Percentiles rank a stretch among this genome's conserved stretches.
phyloP scores from a whole-genome alignment of 2,329 filamentous ascomycete species.

The Elsinoe fawcettii region DNA sequence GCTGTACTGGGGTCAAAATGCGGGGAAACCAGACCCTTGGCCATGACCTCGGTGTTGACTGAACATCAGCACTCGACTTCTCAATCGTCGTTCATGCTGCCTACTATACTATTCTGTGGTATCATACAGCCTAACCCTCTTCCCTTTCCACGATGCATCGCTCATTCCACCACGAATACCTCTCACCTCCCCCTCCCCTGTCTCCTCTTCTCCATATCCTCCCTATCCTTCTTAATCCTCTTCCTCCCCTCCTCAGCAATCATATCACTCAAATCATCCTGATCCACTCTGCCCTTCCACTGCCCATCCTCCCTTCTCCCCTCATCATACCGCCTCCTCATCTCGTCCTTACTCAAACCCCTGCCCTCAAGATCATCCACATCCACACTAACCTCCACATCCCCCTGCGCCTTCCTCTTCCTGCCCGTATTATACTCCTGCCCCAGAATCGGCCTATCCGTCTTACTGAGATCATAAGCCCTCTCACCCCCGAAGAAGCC shows the following conservation, averaged over 20 bases:
- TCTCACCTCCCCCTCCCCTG: constrained; percentile 32
- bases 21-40: background rate
- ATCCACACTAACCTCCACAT: constrained; percentile 88
- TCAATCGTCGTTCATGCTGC: background rate
- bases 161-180: background rate
- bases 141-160: background rate
- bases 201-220: constrained; percentile 52
- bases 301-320: constrained; percentile 53
- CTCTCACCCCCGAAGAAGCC: constrained; percentile 96
- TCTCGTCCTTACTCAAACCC: constrained; percentile 74
- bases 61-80: background rate
- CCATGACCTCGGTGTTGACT: background rate
- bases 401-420: constrained; percentile 76
- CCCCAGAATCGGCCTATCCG: constrained; percentile 63
- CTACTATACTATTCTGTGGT: background rate
- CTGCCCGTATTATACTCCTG: constrained; percentile 63
- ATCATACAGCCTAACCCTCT: background rate
- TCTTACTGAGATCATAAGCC: constrained; percentile 70
- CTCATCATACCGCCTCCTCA: constrained; percentile 72
- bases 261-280: constrained; percentile 81
- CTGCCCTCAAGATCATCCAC: constrained; percentile 71
- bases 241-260: constrained; percentile 90
- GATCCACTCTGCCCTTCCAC: constrained; percentile 66
- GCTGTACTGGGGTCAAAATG: background rate
- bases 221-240: constrained; percentile 78